These are phyloP conservation scores for Fomitopsis betulina DNA, from an alignment of 1,284 basidiomycete species.

Conservation along the genomic window DNA sequence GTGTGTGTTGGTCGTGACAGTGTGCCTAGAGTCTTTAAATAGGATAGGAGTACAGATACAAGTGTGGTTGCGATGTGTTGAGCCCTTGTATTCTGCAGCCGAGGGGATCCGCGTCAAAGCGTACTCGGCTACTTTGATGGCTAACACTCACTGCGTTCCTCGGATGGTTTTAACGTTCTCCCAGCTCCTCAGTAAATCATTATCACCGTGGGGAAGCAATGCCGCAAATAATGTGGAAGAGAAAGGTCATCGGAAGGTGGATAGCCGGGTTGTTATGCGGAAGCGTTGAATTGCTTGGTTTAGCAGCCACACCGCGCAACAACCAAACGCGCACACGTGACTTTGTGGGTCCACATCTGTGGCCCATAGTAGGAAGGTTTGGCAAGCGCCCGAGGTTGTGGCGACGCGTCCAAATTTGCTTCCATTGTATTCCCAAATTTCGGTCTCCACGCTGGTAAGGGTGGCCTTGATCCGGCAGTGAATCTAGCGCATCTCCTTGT, in stretches of 20 bases:
- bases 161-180: background rate
- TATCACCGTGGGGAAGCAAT: background rate
- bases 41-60: too few species aligned
- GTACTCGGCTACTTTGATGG: background rate
- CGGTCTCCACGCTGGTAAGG: background rate
- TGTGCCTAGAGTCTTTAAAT: background rate
- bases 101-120: conserved; percentile 3
- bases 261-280: background rate
- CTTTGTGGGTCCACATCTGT: conserved; percentile 3
- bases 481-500: background rate
- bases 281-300: background rate
- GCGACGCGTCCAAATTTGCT: background rate
- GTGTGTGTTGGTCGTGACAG: background rate
- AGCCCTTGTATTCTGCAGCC: background rate
- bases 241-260: background rate
- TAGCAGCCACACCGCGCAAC: background rate
- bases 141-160: background rate
- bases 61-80: background rate
- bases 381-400: background rate
- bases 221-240: background rate
- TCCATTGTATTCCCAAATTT: background rate
- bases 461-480: background rate
- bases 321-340: background rate
- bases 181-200: background rate
- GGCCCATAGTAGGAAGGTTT: background rate